Conservation (phyloP, 2,329 filamentous ascomycete genomes). For the Fusarium azukiicola region DNA sequence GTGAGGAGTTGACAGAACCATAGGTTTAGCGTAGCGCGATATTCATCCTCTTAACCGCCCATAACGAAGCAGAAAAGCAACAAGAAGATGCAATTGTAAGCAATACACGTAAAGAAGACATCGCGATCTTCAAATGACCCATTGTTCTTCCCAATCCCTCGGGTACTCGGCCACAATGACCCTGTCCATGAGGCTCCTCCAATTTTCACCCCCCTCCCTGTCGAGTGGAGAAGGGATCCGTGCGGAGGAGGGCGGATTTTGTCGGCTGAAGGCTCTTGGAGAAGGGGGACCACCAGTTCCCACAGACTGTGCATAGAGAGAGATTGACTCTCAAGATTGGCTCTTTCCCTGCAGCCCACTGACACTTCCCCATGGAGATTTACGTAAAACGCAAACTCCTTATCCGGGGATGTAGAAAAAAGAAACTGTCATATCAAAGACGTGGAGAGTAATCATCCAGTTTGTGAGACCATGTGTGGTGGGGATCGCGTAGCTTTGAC, state of each 20-base stretch:
- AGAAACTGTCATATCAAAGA: conserved; percentile 9
- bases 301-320: conserved; percentile 6
- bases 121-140: not conserved
- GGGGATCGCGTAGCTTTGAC: conserved; percentile 35
- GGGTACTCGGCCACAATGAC: not conserved
- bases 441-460: conserved; percentile 24
- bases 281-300: conserved; percentile 20
- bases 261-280: conserved; percentile 17
- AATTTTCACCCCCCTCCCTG: conserved; percentile 11
- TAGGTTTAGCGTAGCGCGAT: accelerated
- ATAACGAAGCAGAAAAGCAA: not conserved
- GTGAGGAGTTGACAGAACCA: not conserved
- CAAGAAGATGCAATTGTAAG: not conserved
- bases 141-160: not conserved
- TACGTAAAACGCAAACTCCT: conserved; percentile 38
- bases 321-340: conserved; percentile 11
- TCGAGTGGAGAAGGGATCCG: not conserved
- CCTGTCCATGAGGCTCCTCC: not conserved
- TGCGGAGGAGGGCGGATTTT: conserved; percentile 18
- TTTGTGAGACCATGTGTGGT: conserved; percentile 36
- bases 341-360: not conserved
- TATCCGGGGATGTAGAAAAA: conserved; percentile 25
- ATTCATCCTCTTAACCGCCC: not conserved
- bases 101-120: not conserved
- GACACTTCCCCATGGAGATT: conserved; percentile 45